Evolutionary conservation across 805 yeast species (phyloP).

Genomic region (Barnettozyma sp.): DNA sequence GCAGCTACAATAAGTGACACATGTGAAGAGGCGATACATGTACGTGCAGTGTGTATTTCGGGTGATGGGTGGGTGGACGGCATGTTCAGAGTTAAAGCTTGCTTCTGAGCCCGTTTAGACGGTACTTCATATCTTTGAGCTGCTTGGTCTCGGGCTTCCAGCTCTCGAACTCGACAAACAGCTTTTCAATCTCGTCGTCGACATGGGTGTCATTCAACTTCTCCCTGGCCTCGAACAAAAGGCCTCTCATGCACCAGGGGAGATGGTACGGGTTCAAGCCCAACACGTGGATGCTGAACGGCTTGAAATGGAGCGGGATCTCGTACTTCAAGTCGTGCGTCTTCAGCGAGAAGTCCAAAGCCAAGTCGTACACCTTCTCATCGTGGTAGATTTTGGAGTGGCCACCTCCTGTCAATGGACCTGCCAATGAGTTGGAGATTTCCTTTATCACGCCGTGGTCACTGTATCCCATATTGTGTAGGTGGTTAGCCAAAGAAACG

Average conservation of each 20-base stretch:
- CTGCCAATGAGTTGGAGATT: conserved; percentile 71
- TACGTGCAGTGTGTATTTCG: no score
- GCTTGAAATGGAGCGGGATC: conserved; percentile 28
- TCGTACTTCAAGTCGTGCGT: conserved; percentile 53
- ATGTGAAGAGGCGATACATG: no score
- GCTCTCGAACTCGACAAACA: conserved; percentile 64
- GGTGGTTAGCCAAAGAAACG: conserved; percentile 62
- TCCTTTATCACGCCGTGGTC: conserved; percentile 88
- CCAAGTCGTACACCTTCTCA: conserved; percentile 75
- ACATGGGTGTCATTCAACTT: conserved; percentile 34
- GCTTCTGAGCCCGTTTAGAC: conserved; percentile 50
- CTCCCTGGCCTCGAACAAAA: conserved; percentile 57
- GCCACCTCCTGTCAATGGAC: conserved; percentile 92
- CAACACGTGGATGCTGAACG: conserved; percentile 55
- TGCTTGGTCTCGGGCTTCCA: conserved; percentile 88
- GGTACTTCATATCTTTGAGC: conserved; percentile 75
- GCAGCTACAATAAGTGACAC: no score
- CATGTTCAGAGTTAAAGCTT: conserved; percentile 13
- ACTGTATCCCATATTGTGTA: conserved; percentile 68
- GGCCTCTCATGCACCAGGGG: conserved; percentile 91
- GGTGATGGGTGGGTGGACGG: no score
- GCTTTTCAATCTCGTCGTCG: conserved; percentile 48
- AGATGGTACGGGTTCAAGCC: conserved; percentile 78
- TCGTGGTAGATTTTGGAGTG: conserved; percentile 88
- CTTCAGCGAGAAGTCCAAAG: conserved; percentile 65